Conservation (phyloP, 2,329 filamentous ascomycete genomes). For the Whalleya microplaca region DNA sequence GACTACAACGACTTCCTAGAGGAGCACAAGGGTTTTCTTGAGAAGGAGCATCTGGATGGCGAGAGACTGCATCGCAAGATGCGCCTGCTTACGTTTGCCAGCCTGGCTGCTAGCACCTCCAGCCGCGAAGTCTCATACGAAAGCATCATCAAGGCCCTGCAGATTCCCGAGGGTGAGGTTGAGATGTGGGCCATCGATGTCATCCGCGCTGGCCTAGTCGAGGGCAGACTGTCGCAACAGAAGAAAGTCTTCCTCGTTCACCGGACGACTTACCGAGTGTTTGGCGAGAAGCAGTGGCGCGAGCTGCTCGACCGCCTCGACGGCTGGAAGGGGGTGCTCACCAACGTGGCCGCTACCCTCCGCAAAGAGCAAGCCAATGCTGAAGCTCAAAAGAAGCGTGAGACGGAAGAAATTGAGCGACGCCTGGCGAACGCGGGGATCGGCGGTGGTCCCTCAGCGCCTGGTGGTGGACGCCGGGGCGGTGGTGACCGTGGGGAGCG, state of each 20-base stretch:
- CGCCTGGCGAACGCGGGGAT: constrained; percentile 57
- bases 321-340: constrained; percentile 84
- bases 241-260: constrained; percentile 94
- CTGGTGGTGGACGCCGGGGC: constrained; percentile 37
- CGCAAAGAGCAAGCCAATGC: constrained; percentile 81
- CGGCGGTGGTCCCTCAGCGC: constrained; percentile 38
- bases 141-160: constrained; percentile 81
- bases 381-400: constrained; percentile 76
- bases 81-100: constrained; percentile 90
- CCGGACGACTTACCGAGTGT: constrained; percentile 93
- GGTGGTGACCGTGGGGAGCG: constrained; percentile 35
- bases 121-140: constrained; percentile 88
- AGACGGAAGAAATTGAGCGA: constrained; percentile 71
- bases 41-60: constrained; percentile 73
- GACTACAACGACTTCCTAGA: constrained; percentile 96
- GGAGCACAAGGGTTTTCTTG: constrained; percentile 84
- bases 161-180: constrained; percentile 81
- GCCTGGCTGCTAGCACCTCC: constrained; percentile 80
- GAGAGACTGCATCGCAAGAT: constrained; percentile 89
- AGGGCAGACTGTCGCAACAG: constrained; percentile 94
- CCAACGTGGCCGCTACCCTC: constrained; percentile 77
- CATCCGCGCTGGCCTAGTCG: constrained; percentile 91
- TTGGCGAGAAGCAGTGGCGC: constrained; percentile 97
- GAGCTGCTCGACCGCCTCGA: constrained; percentile 90
- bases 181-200: constrained; percentile 99